Evolutionary conservation across 2,329 filamentous ascomycete genomes (phyloP).

Genomic region (Fusarium sp.): DNA sequence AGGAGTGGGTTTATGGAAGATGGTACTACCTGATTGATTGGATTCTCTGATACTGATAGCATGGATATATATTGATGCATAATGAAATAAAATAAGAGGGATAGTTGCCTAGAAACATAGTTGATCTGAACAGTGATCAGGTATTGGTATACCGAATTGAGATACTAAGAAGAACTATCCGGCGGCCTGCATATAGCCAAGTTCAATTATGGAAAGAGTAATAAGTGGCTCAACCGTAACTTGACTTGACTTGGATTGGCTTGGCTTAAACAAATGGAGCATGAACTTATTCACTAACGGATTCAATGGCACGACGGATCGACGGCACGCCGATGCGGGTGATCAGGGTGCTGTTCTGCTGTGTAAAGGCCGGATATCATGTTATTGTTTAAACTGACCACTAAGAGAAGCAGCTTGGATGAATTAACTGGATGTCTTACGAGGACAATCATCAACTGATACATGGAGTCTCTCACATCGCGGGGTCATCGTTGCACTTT

Average conservation of each 20-base stretch:
- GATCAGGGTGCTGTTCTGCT: slow-evolving; percentile 5
- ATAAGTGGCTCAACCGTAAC: not conserved
- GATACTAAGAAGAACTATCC: not conserved
- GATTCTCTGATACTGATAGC: too few species aligned
- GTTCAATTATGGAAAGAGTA: not conserved
- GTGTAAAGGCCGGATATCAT: slow-evolving; percentile 5
- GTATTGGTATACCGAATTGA: not conserved
- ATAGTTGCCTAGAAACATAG: not conserved
- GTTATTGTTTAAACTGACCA: slow-evolving; percentile 17
- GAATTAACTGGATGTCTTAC: slow-evolving; percentile 23
- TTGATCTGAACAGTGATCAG: not conserved
- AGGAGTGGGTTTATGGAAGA: too few species aligned
- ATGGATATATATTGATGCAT: too few species aligned
- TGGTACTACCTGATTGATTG: too few species aligned
- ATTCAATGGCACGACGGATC: slow-evolving; percentile 32
- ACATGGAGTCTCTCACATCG: slow-evolving; percentile 9
- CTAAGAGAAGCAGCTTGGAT: slow-evolving; percentile 9
- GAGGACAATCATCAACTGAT: slow-evolving; percentile 13
- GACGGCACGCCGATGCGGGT: slow-evolving; percentile 42
- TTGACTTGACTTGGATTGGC: slow-evolving; percentile 8
- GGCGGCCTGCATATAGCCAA: not conserved
- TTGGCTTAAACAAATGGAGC: not conserved
- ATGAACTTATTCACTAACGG: slow-evolving; percentile 1
- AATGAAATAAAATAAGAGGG: too few species aligned
- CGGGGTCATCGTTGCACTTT: slow-evolving; percentile 27